Conservation (phyloP, 2,329 filamentous ascomycete genomes). For the Dothistroma septosporum region DNA sequence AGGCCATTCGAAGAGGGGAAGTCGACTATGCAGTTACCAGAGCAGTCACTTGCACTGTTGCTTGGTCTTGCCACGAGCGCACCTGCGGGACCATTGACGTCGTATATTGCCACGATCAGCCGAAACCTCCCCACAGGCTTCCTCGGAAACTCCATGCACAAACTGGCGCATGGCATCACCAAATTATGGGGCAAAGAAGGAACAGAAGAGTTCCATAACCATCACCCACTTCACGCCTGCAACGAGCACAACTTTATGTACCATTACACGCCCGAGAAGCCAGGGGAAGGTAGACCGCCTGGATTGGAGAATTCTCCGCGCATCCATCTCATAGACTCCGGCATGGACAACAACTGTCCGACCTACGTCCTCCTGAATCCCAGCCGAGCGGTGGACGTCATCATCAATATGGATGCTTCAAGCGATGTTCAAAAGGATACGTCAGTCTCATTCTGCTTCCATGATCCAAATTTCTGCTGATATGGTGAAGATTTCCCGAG, state of each 20-base stretch:
- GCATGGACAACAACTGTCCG: conserved; percentile 38
- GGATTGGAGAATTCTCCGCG: conserved; percentile 34
- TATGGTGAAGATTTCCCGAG: conserved; percentile 24
- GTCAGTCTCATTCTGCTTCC: not conserved
- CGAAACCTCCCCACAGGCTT: conserved; percentile 31
- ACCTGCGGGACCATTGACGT: conserved; percentile 33
- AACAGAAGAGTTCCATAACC: conserved; percentile 34
- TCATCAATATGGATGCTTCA: conserved; percentile 35
- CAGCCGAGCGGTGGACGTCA: conserved; percentile 29
- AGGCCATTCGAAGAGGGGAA: conserved; percentile 33
- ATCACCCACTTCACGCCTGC: conserved; percentile 36
- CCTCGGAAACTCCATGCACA: conserved; percentile 30
- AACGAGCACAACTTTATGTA: conserved; percentile 35
- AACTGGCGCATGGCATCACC: conserved; percentile 25
- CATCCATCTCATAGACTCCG: conserved; percentile 36
- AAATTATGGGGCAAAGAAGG: conserved; percentile 35
- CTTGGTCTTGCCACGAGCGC: conserved; percentile 33
- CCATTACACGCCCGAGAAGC: conserved; percentile 25
- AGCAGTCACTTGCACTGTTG: conserved; percentile 34
- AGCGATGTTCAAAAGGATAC: conserved; percentile 35
- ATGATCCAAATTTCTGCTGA: not conserved
- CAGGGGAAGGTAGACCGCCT: conserved; percentile 23
- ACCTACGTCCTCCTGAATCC: conserved; percentile 31
- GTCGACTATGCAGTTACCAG: conserved; percentile 32
- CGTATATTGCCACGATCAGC: conserved; percentile 33